These are phyloP conservation scores for Knufia petricola DNA, from an alignment of 2,329 filamentous ascomycete genomes.

Conservation along the genomic window DNA sequence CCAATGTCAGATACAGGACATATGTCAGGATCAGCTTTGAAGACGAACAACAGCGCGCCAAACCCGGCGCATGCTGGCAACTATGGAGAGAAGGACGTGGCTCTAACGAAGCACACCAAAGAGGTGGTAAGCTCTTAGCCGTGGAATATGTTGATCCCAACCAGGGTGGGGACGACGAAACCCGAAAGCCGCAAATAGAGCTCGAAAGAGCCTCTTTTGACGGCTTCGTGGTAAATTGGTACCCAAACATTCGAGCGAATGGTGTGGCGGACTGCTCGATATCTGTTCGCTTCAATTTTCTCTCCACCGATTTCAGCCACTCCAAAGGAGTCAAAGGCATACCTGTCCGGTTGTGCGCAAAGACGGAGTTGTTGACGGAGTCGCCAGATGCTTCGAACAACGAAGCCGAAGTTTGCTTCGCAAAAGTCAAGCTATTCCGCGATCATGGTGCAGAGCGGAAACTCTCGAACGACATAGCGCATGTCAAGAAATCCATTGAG, in stretches of 20 bases:
- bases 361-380: slow-evolving; percentile 61
- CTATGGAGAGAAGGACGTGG: slow-evolving; percentile 94
- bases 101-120: slow-evolving; percentile 88
- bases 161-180: slow-evolving; percentile 44
- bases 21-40: slow-evolving; percentile 95
- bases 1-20: slow-evolving; percentile 66
- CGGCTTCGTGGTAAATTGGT: slow-evolving; percentile 87
- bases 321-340: slow-evolving; percentile 98
- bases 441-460: slow-evolving; percentile 94
- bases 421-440: slow-evolving; percentile 93
- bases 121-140: slow-evolving; percentile 83
- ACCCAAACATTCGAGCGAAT: slow-evolving; percentile 50
- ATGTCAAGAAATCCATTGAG: slow-evolving; percentile 93
- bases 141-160: slow-evolving; percentile 78
- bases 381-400: slow-evolving; percentile 29
- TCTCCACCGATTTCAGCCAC: slow-evolving; percentile 97
- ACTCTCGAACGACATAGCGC: slow-evolving; percentile 83
- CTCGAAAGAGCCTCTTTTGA: slow-evolving; percentile 77
- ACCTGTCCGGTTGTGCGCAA: slow-evolving; percentile 82
- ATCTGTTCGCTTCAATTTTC: slow-evolving; percentile 91
- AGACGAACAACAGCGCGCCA: slow-evolving; percentile 82
- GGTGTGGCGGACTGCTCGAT: slow-evolving; percentile 68
- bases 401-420: slow-evolving; percentile 70
- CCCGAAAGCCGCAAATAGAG: slow-evolving; percentile 55
- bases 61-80: slow-evolving; percentile 76